These are phyloP conservation scores for Pisolithus tinctorius DNA, from an alignment of 768 basidiomycete species.

Conservation along the genomic window DNA sequence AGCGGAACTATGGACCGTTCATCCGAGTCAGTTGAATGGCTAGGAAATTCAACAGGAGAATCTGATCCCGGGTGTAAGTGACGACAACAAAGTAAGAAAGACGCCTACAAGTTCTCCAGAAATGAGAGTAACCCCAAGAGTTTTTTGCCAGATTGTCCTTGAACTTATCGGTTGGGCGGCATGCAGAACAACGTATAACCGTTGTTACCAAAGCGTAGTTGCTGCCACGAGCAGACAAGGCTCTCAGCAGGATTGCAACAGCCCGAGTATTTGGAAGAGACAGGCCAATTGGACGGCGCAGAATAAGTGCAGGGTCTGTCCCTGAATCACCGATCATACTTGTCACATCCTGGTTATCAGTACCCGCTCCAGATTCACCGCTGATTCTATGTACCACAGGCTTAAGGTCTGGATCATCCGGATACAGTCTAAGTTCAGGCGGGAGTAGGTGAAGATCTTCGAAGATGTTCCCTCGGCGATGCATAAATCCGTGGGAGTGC, in stretches of 20 bases:
- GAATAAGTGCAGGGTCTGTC: background rate
- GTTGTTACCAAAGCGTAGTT: background rate
- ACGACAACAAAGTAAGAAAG: too few species aligned
- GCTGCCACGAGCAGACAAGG: background rate
- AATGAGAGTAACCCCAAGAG: background rate
- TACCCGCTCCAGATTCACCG: background rate
- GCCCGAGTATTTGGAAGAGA: background rate
- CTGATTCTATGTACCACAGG: background rate
- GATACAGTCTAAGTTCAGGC: background rate
- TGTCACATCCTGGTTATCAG: background rate
- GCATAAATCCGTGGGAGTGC: background rate
- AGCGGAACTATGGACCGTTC: too few species aligned
- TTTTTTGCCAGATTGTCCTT: background rate
- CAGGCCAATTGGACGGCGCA: background rate
- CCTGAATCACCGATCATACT: background rate
- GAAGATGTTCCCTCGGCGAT: background rate
- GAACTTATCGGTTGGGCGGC: background rate
- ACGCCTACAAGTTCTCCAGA: background rate
- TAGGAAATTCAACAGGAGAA: too few species aligned
- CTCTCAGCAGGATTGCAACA: background rate
- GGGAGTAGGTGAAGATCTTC: background rate
- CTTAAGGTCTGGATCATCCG: background rate
- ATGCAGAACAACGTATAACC: background rate
- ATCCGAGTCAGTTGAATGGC: too few species aligned
- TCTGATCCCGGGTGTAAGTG: too few species aligned